A percentile compares a stretch with the other conserved stretches of the same genome.
Conservation (phyloP, 1,139 yeast genomes). For the Wickerhamomyces sp. region DNA sequence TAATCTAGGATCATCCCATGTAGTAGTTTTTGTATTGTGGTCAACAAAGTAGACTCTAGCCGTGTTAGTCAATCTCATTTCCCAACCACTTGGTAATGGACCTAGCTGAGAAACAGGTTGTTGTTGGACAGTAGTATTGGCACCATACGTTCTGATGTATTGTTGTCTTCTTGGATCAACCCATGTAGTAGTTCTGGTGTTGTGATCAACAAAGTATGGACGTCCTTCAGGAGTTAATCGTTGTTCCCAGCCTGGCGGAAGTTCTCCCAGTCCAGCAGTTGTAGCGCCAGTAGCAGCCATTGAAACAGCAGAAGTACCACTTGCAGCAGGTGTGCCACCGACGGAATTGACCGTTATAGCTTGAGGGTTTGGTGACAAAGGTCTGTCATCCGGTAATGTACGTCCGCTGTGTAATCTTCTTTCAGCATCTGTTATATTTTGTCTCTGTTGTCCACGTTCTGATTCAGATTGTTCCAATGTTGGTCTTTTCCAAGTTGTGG, state of each 20-base stretch:
- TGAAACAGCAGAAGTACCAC: constrained; percentile 70
- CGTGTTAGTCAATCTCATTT: constrained; percentile 97
- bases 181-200: constrained; percentile 98
- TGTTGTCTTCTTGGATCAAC: constrained; percentile 99
- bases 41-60: constrained; percentile 98
- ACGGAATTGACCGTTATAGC: constrained; percentile 32
- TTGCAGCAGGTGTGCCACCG: constrained; percentile 44
- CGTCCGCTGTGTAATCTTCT: constrained; percentile 89
- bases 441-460: constrained; percentile 55
- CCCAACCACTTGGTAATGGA: constrained; percentile 99
- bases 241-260: constrained; percentile 99
- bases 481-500: constrained; percentile 98
- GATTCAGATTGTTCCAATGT: constrained; percentile 64
- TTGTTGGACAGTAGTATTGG: constrained; percentile 83
- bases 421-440: constrained; percentile 74
- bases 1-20: constrained; percentile 99
- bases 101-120: constrained; percentile 99
- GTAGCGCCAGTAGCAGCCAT: constrained; percentile 90
- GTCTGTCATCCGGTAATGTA: constrained; percentile 77
- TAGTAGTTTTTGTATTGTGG: constrained; percentile 97
- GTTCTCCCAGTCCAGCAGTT: constrained; percentile 92
- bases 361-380: constrained; percentile 35
- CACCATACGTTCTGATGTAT: constrained; percentile 92
- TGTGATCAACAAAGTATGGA: constrained; percentile 96
- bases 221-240: constrained; percentile 97